Conservation (phyloP, 1,284 basidiomycete genomes). For the Cryptococcus jaspeensis region DNA sequence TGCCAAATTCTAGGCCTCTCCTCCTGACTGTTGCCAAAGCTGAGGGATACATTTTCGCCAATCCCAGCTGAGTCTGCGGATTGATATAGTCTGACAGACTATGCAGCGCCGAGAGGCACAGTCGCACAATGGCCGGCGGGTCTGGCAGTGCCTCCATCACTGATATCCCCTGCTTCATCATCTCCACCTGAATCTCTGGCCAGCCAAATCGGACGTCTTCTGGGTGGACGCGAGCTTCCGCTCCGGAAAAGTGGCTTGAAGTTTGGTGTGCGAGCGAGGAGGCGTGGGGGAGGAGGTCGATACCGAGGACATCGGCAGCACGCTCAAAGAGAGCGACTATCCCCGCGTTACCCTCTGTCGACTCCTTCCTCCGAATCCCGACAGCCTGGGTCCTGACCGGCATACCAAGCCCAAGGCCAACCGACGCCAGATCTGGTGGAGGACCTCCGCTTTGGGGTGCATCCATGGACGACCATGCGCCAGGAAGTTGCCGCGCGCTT, state of each 20-base stretch:
- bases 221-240: too few species aligned
- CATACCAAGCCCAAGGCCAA: conserved; percentile 57
- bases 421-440: conserved; percentile 36
- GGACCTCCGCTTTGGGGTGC: not conserved
- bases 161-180: conserved; percentile 84
- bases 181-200: conserved; percentile 87
- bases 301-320: conserved; percentile 71
- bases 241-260: conserved; percentile 8
- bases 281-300: conserved; percentile 58
- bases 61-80: conserved; percentile 69
- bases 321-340: conserved; percentile 70
- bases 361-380: conserved; percentile 68
- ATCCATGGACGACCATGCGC: not conserved
- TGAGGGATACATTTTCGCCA: conserved; percentile 67
- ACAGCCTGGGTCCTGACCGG: conserved; percentile 54
- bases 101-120: conserved; percentile 66
- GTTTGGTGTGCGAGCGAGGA: conserved; percentile 40
- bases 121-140: conserved; percentile 30
- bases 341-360: conserved; percentile 72
- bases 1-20: conserved; percentile 64
- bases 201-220: conserved; percentile 64
- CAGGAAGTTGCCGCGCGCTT: not conserved
- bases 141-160: conserved; percentile 82
- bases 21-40: conserved; percentile 71
- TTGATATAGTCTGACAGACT: conserved; percentile 65